Evolutionary conservation across 2,329 filamentous ascomycete genomes (phyloP).

Genomic region (Sporothrix pallida): DNA sequence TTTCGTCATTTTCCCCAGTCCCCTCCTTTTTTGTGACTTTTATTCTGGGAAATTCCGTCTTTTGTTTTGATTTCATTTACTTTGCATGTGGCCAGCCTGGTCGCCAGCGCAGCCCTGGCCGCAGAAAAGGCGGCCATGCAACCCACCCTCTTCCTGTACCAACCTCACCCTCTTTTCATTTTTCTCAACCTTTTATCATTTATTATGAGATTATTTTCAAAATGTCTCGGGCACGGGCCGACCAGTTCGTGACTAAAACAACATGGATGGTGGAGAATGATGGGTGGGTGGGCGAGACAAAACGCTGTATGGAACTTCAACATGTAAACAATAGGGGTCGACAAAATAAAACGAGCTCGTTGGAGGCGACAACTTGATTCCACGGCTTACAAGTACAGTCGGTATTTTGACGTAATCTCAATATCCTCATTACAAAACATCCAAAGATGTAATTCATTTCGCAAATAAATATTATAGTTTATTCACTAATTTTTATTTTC

Average conservation of each 20-base stretch:
- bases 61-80: not conserved
- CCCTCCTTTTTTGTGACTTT: not conserved
- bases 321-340: not conserved
- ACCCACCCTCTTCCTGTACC: constrained; percentile 18
- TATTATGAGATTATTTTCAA: not conserved
- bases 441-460: no score
- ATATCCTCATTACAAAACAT: not conserved
- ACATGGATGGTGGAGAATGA: not conserved
- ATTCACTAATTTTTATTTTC: not conserved
- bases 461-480: no score
- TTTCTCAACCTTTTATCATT: not conserved
- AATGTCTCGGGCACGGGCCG: constrained; percentile 29
- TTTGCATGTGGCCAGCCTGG: constrained; percentile 28
- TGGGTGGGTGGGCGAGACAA: not conserved
- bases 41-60: not conserved
- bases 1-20: not conserved
- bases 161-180: not conserved
- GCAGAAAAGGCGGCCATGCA: constrained; percentile 32
- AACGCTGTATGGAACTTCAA: not conserved
- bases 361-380: no score
- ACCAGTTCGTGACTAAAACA: constrained; percentile 15
- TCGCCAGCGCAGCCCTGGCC: constrained; percentile 31
- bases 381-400: no score
- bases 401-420: not conserved
- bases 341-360: not conserved